Evolutionary conservation across 2,329 filamentous ascomycete genomes (phyloP).

Genomic region (Fusarium pilosicola): DNA sequence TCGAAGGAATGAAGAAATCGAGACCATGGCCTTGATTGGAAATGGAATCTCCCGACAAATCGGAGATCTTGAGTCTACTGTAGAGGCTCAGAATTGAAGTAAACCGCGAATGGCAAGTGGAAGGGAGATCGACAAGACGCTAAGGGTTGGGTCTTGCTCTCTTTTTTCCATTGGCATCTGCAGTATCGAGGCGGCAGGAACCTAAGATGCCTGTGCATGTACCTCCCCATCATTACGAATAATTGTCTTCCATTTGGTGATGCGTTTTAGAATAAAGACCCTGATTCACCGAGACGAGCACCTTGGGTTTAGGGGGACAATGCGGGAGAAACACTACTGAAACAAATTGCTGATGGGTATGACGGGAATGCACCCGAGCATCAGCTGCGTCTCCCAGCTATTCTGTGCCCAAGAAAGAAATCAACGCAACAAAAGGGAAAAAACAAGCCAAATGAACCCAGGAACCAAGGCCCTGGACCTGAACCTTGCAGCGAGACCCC

Average conservation of each 20-base stretch:
- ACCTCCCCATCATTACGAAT: not conserved
- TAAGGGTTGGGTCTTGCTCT: slow-evolving; percentile 34
- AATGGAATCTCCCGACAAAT: slow-evolving; percentile 11
- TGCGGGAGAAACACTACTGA: slow-evolving; percentile 20
- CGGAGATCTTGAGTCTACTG: slow-evolving; percentile 1
- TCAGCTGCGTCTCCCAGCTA: slow-evolving; percentile 6
- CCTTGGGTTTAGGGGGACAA: not conserved
- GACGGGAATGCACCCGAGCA: not conserved
- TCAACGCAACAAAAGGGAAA: not conserved
- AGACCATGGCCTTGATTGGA: slow-evolving; percentile 17
- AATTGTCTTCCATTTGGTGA: not conserved
- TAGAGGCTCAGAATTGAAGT: slow-evolving; percentile 4
- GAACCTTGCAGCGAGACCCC: slow-evolving; percentile 8
- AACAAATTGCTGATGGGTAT: slow-evolving; percentile 11
- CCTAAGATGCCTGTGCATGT: not conserved
- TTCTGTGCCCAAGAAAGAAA: slow-evolving; percentile 6
- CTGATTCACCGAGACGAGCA: slow-evolving; percentile 20
- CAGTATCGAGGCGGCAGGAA: slow-evolving; percentile 10
- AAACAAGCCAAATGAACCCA: not conserved
- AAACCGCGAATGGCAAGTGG: slow-evolving; percentile 24
- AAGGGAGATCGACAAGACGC: slow-evolving; percentile 40
- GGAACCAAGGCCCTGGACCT: slow-evolving; percentile 16
- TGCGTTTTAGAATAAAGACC: slow-evolving; percentile 11
- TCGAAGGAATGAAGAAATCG: slow-evolving; percentile 5
- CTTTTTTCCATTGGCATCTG: slow-evolving; percentile 30